Conservation (phyloP, 257 asterid genomes). For the Solanum rostratum region DNA sequence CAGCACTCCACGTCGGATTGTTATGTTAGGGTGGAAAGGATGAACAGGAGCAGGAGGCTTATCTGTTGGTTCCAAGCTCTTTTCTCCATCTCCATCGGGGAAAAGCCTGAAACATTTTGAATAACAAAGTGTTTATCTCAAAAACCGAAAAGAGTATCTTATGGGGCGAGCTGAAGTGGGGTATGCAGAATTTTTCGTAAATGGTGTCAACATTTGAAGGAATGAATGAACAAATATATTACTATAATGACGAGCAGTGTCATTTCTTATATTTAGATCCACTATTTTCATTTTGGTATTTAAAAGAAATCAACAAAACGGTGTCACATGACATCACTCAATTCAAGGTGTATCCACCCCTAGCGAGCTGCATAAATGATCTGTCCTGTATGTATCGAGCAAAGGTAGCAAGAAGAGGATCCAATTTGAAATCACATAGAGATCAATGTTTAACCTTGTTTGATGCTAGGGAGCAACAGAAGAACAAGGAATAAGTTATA, state of each 20-base stretch:
- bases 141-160: background rate
- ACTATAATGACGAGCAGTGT: background rate
- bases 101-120: constrained; percentile 51
- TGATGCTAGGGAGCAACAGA: background rate
- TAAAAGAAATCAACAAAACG: background rate
- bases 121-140: background rate
- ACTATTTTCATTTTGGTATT: background rate
- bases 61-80: constrained; percentile 34
- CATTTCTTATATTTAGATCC: background rate
- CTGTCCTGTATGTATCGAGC: background rate
- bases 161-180: background rate
- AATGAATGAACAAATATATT: background rate
- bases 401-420: background rate
- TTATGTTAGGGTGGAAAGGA: constrained; percentile 89
- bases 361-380: background rate
- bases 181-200: background rate
- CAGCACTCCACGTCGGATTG: constrained; percentile 59
- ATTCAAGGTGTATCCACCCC: background rate
- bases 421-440: background rate
- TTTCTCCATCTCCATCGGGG: constrained; percentile 55
- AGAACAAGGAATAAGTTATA: background rate
- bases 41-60: constrained; percentile 79
- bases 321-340: background rate
- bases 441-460: background rate
- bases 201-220: background rate